phyloP scores from a whole-genome alignment of 768 basidiomycete genomes.

The Amanita molliuscula region DNA sequence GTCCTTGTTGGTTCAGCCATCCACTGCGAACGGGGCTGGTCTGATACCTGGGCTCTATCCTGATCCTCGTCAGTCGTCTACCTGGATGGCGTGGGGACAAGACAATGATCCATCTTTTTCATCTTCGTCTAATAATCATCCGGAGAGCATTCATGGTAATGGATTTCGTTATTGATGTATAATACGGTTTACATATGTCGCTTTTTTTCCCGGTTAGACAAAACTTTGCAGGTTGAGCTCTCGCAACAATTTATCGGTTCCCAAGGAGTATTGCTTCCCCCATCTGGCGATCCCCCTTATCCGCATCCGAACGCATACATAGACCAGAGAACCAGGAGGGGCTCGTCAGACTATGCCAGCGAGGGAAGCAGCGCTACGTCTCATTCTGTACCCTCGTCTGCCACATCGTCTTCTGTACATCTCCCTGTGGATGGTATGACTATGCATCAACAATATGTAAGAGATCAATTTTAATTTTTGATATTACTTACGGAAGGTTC shows the following conservation, averaged over 20 bases:
- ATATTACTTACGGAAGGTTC: constrained; percentile 15
- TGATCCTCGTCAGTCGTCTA: constrained; percentile 7
- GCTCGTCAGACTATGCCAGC: constrained; percentile 30
- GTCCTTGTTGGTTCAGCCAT: background rate
- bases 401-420: constrained; percentile 41
- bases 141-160: constrained; percentile 10
- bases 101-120: constrained; percentile 8
- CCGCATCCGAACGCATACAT: constrained; percentile 3
- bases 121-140: background rate
- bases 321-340: constrained; percentile 15
- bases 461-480: constrained; percentile 9
- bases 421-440: constrained; percentile 24
- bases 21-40: constrained; percentile 7
- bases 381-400: constrained; percentile 41
- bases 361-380: constrained; percentile 33
- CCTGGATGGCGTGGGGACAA: constrained; percentile 12
- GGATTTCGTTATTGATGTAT: constrained; percentile 5
- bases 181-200: constrained; percentile 15
- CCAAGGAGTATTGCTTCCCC: background rate
- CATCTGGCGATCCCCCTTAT: background rate
- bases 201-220: constrained; percentile 11
- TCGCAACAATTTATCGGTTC: constrained; percentile 7
- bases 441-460: constrained; percentile 3
- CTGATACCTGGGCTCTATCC: constrained; percentile 10
- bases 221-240: constrained; percentile 8